Conservation (phyloP, 1,139 yeast species). For the Candida sanyaensis region DNA sequence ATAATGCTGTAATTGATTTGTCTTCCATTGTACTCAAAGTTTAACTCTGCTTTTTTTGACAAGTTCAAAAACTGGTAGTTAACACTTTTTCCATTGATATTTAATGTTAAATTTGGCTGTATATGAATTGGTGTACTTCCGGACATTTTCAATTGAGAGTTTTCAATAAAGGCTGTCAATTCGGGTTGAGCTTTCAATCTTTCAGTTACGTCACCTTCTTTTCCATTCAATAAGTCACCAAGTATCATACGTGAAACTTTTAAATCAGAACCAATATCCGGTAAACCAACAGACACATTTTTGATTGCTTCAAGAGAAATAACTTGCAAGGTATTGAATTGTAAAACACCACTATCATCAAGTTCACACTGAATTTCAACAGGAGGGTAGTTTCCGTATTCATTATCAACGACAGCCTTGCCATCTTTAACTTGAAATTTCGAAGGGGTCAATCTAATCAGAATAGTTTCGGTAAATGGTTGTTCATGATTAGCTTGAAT, state of each 20-base stretch:
- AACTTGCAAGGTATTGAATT: constrained; percentile 39
- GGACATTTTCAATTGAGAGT: constrained; percentile 40
- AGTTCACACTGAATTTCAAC: constrained; percentile 56
- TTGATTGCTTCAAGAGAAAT: constrained; percentile 53
- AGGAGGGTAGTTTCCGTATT: constrained; percentile 41
- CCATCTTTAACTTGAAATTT: constrained; percentile 26
- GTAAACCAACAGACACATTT: constrained; percentile 40
- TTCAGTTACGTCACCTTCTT: background rate
- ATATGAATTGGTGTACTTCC: constrained; percentile 36
- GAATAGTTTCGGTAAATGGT: constrained; percentile 43
- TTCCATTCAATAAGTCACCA: constrained; percentile 28
- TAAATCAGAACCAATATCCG: constrained; percentile 42
- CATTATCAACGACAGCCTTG: constrained; percentile 9
- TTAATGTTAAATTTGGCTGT: constrained; percentile 38
- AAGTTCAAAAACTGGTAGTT: constrained; percentile 46
- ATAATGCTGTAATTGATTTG: constrained; percentile 48
- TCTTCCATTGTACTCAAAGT: constrained; percentile 33
- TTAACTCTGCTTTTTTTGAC: constrained; percentile 46
- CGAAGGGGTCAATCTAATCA: constrained; percentile 52
- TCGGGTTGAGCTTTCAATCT: constrained; percentile 48
- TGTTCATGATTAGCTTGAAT: constrained; percentile 20
- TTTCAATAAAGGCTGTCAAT: constrained; percentile 37
- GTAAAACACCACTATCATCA: constrained; percentile 38
- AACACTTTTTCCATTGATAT: constrained; percentile 35
- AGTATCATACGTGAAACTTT: constrained; percentile 45